A percentile compares a stretch with the other conserved stretches of the same genome.
phyloP scores from a whole-genome alignment of 768 basidiomycete genomes.

The Punctularia strigosozonata region DNA sequence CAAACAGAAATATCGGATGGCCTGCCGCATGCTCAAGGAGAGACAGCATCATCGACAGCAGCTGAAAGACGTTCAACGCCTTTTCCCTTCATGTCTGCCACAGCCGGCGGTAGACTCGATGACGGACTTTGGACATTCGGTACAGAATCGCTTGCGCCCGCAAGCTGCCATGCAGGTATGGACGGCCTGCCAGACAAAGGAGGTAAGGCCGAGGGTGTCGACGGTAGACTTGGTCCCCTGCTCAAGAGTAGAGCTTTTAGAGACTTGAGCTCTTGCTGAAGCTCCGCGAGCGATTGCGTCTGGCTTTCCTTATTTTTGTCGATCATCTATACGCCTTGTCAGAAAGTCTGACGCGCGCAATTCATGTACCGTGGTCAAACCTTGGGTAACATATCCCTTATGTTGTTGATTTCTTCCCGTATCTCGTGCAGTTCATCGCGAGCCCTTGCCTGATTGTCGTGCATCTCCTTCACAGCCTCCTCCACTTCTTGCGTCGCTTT shows the following conservation, averaged over 20 bases:
- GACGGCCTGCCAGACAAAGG: conserved; percentile 47
- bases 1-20: no score
- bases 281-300: conserved; percentile 68
- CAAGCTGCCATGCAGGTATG: conserved; percentile 90
- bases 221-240: conserved; percentile 39
- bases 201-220: conserved; percentile 38
- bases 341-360: conserved; percentile 4
- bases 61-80: no score
- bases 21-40: no score
- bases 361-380: conserved; percentile 26
- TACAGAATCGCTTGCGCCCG: conserved; percentile 24
- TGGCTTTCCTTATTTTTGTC: conserved; percentile 87
- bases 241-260: conserved; percentile 81
- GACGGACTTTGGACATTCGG: no score
- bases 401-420: conserved; percentile 79
- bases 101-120: no score
- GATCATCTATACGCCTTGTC: conserved; percentile 61
- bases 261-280: conserved; percentile 91
- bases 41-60: no score
- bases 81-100: no score
- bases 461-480: conserved; percentile 60
- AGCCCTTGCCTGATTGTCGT: conserved; percentile 65
- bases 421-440: conserved; percentile 87
- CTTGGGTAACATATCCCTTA: conserved; percentile 89
- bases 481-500: conserved; percentile 65